Evolutionary conservation across 164 flowering plant species (phyloP).

Genomic region (Berberis vulgaris): DNA sequence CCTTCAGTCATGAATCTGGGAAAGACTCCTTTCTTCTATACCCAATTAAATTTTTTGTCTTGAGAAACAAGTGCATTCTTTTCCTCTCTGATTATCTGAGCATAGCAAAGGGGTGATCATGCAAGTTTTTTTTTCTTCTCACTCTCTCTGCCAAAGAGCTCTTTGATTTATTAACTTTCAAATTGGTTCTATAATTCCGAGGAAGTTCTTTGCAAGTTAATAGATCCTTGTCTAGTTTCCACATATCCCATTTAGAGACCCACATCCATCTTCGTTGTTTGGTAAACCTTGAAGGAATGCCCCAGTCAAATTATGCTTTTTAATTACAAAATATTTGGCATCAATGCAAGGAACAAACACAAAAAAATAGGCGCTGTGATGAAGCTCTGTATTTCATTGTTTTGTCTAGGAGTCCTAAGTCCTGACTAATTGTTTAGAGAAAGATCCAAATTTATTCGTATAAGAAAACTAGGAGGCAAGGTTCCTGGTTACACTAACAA

Average conservation of each 20-base stretch:
- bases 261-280: background rate
- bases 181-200: background rate
- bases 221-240: background rate
- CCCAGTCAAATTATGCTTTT: no score
- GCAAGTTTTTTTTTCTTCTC: background rate
- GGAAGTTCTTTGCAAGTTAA: background rate
- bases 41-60: background rate
- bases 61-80: background rate
- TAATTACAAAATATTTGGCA: no score
- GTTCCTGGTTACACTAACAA: no score
- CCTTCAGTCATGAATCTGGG: no score
- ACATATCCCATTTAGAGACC: background rate
- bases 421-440: no score
- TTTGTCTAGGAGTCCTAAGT: no score
- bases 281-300: no score
- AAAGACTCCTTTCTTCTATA: background rate
- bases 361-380: no score
- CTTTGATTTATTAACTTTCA: background rate
- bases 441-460: no score
- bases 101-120: background rate
- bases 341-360: no score
- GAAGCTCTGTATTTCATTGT: no score
- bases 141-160: background rate
- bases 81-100: background rate
- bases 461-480: no score